Evolutionary conservation across 768 basidiomycete species (phyloP).

Genomic region (Lentinula guzmanii): DNA sequence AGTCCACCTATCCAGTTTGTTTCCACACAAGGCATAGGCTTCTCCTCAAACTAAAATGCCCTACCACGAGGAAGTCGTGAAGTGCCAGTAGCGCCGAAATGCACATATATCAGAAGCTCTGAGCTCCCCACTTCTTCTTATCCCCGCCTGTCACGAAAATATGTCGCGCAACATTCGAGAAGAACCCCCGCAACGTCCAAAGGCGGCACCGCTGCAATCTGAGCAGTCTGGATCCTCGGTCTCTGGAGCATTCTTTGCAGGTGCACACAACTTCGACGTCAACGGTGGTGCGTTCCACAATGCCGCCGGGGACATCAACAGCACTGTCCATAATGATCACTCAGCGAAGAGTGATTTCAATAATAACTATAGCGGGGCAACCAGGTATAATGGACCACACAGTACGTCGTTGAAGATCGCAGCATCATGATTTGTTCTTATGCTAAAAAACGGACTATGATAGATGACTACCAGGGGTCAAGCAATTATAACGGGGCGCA

Average conservation of each 20-base stretch:
- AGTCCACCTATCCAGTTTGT: not conserved
- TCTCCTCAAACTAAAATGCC: not conserved
- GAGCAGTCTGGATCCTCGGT: not conserved
- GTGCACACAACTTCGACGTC: not conserved
- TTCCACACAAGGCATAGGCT: not conserved
- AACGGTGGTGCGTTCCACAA: not conserved
- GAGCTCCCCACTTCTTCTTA: too few relatives aligned
- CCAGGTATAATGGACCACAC: not conserved
- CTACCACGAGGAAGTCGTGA: not conserved
- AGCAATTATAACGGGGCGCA: not conserved
- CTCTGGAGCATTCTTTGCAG: not conserved
- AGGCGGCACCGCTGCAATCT: not conserved
- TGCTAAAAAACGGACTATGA: too few relatives aligned
- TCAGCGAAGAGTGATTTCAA: not conserved
- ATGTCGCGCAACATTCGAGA: too few relatives aligned
- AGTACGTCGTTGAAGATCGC: not conserved
- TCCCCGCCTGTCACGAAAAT: too few relatives aligned
- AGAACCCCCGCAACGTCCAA: not conserved
- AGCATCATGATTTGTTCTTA: not conserved
- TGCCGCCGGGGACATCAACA: not conserved
- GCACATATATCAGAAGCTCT: too few relatives aligned
- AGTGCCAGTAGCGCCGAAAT: not conserved
- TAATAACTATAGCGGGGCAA: not conserved
- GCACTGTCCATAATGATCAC: not conserved
- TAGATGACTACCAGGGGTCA: not conserved